Conservation (phyloP, 768 basidiomycete genomes). For the Mycena haematopus region DNA sequence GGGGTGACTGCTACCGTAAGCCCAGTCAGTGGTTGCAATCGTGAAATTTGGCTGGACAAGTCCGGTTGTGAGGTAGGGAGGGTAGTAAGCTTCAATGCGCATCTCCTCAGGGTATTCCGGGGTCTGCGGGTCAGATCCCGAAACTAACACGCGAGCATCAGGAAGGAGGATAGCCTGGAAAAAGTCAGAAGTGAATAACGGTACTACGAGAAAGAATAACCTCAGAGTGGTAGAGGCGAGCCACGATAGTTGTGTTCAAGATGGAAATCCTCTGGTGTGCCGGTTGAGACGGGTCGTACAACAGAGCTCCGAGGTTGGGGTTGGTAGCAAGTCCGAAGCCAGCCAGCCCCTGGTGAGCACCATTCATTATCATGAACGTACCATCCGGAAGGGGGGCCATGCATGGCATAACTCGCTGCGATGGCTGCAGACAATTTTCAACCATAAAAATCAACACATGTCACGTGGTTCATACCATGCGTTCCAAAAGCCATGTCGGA, state of each 20-base stretch:
- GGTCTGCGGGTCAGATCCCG: slow-evolving; percentile 78
- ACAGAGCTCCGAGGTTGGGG: slow-evolving; percentile 67
- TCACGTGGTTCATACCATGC: slow-evolving; percentile 63
- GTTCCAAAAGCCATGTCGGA: slow-evolving; percentile 75
- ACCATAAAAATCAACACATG: background rate
- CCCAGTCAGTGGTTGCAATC: slow-evolving; percentile 68
- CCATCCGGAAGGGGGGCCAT: slow-evolving; percentile 76
- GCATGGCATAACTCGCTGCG: slow-evolving; percentile 39
- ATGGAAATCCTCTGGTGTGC: slow-evolving; percentile 69
- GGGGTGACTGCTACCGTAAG: slow-evolving; percentile 55
- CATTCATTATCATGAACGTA: slow-evolving; percentile 80
- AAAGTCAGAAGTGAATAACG: slow-evolving; percentile 32
- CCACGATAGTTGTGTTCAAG: slow-evolving; percentile 69
- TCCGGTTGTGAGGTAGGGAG: slow-evolving; percentile 80
- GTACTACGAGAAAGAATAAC: background rate
- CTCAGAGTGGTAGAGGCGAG: slow-evolving; percentile 80
- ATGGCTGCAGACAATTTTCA: slow-evolving; percentile 37
- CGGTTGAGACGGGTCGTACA: slow-evolving; percentile 73
- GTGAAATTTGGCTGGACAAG: slow-evolving; percentile 66
- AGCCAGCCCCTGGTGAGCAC: slow-evolving; percentile 71
- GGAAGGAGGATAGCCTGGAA: slow-evolving; percentile 69
- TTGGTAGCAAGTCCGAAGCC: slow-evolving; percentile 74
- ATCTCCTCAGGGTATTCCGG: slow-evolving; percentile 76
- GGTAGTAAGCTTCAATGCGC: slow-evolving; percentile 80
- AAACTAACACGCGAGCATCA: slow-evolving; percentile 76